phyloP scores from a whole-genome alignment of 306 rosid genomes.

The Cicer arietinum region DNA sequence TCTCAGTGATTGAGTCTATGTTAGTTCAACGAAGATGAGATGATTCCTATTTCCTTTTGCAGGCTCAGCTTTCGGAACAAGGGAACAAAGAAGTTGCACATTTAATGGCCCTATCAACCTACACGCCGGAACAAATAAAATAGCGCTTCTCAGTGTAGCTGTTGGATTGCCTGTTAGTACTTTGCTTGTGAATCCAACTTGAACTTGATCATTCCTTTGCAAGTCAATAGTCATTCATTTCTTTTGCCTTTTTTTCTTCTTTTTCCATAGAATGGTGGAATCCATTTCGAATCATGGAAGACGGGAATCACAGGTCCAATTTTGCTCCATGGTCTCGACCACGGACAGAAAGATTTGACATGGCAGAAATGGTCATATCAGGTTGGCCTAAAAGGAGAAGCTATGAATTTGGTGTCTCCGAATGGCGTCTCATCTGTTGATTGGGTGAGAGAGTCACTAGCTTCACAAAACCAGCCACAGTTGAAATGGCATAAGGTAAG shows the following conservation, averaged over 20 bases:
- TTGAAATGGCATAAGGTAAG: constrained; percentile 92
- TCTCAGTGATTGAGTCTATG: neutral
- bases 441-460: constrained; percentile 70
- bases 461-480: constrained; percentile 55
- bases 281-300: constrained; percentile 80
- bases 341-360: constrained; percentile 71
- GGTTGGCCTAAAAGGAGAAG: constrained; percentile 92
- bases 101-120: constrained; percentile 70
- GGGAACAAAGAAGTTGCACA: constrained; percentile 70
- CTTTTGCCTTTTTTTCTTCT: neutral
- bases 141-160: constrained; percentile 87
- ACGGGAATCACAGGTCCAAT: constrained; percentile 85
- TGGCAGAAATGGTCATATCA: constrained; percentile 88
- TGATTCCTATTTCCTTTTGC: constrained; percentile 35
- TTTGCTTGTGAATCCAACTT: constrained; percentile 39
- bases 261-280: constrained; percentile 68
- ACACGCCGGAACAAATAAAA: constrained; percentile 73
- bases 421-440: constrained; percentile 68
- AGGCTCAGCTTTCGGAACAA: constrained; percentile 90
- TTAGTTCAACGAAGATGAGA: constrained; percentile 37
- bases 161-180: constrained; percentile 87
- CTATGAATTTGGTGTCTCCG: constrained; percentile 75
- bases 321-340: constrained; percentile 72
- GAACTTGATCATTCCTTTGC: constrained; percentile 7
- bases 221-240: constrained; percentile 13